These are phyloP conservation scores for Spinacia oleracea DNA, from an alignment of 179 eudicot species.

Conservation along the genomic window DNA sequence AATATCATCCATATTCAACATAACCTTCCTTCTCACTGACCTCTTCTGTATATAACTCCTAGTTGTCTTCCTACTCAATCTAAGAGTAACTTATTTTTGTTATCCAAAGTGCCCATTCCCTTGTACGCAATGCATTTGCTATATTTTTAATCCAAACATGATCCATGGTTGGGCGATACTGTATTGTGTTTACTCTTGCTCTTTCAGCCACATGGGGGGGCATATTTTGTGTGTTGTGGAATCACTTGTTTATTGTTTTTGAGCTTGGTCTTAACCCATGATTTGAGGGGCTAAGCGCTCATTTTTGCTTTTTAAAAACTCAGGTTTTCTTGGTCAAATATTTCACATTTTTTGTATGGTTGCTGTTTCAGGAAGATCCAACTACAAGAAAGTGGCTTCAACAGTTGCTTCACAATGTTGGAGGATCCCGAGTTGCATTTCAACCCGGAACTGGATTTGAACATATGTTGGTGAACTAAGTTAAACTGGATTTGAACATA, in stretches of 20 bases:
- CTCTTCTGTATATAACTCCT: no score
- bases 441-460: conserved; percentile 70
- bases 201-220: neutral
- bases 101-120: no score
- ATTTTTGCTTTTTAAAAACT: neutral
- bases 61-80: no score
- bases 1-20: no score
- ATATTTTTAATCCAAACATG: neutral
- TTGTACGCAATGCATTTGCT: no score
- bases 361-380: conserved; percentile 69
- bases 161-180: neutral
- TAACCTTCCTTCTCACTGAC: no score
- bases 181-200: neutral
- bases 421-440: conserved; percentile 52
- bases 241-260: neutral
- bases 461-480: conserved; percentile 54
- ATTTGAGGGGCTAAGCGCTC: neutral
- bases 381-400: conserved; percentile 86
- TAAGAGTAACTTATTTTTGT: no score
- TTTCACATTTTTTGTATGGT: neutral
- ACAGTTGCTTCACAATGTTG: conserved; percentile 77
- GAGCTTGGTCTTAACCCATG: neutral
- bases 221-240: neutral
- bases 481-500: conserved; percentile 63
- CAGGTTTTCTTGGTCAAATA: neutral